A percentile compares a stretch with the other conserved stretches of the same genome.
Evolutionary conservation across 768 basidiomycete genomes (phyloP).

Genomic region (Hydnum rufescens): DNA sequence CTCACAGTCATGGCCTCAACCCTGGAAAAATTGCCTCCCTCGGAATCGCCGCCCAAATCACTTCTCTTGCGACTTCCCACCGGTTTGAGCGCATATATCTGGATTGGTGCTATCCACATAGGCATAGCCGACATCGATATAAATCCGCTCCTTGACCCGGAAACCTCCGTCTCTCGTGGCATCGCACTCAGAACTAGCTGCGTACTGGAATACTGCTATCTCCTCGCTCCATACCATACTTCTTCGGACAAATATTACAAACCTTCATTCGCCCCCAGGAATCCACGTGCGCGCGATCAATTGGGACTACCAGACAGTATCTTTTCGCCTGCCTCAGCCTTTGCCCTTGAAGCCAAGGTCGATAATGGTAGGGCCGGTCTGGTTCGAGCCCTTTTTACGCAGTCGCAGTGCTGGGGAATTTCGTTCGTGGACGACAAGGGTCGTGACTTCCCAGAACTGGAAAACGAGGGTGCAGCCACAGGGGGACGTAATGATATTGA

Average conservation of each 20-base stretch:
- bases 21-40: constrained; percentile 20
- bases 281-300: no score
- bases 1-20: constrained; percentile 34
- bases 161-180: constrained; percentile 34
- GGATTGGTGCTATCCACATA: constrained; percentile 40
- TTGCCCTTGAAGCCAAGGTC: no score
- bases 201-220: constrained; percentile 34
- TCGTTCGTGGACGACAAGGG: no score
- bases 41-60: constrained; percentile 6
- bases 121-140: constrained; percentile 65
- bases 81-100: constrained; percentile 35
- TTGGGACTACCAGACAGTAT: no score
- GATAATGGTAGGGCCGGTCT: no score
- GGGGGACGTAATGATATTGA: constrained; percentile 33
- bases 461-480: constrained; percentile 27
- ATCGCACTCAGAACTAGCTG: constrained; percentile 35
- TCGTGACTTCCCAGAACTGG: no score
- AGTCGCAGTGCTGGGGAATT: no score
- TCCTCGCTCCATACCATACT: no score
- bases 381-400: no score
- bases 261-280: no score
- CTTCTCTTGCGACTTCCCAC: constrained; percentile 26
- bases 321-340: no score
- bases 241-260: no score
- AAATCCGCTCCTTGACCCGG: constrained; percentile 35